Evolutionary conservation across 169 alveolate species (phyloP), one percentile per base, ranked within the genome.

Genomic region (Fabrea salina): DNA sequence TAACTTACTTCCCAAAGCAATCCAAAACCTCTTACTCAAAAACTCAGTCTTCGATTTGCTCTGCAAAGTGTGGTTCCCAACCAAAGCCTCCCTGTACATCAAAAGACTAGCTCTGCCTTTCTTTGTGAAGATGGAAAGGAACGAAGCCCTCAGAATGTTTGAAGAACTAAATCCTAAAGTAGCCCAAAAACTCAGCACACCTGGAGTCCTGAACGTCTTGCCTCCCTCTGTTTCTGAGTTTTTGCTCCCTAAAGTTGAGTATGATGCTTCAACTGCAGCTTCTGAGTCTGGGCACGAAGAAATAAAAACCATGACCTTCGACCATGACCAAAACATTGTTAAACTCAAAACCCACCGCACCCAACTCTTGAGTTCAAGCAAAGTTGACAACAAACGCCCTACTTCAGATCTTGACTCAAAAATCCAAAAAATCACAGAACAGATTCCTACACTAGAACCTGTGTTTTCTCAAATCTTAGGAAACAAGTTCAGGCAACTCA

Each of bases 361-460:
- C 4, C 43, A 37, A 7, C 54, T 64, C 19, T 22, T 64, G 19
- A 41, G 75, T 41, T 64, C 75, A 2, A 22, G 32, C 37, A 64
- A 56, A 40, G 39, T 11, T 7, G 54, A 40, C 0, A 64, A 25
- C 6, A 27, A 22, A 27, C 19, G 27, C 19, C 59, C 59, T 5
- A 33, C 19, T 22, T 39, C 11, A 6, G 19, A 40, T 19, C 16
- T 64, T 4, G 54, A 40, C 32, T 35, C 35, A 33, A 40, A 40
- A 40, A 64, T 64, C 16, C 16, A 32, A 19, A 56, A 64, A 22
- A 64, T 64, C 8, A 64, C 75, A 19, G 32, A 33, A 16, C 35
- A 64, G 30, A 64, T 64, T 30, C 75, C 54, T 19, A 64, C 75
- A 35, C 75, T 64, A 25, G 54, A 64, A 40, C 75, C 75, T 32